Base-by-base conservation (phyloP, 2,329 filamentous ascomycete species). In the Fusarium irregulare region DNA sequence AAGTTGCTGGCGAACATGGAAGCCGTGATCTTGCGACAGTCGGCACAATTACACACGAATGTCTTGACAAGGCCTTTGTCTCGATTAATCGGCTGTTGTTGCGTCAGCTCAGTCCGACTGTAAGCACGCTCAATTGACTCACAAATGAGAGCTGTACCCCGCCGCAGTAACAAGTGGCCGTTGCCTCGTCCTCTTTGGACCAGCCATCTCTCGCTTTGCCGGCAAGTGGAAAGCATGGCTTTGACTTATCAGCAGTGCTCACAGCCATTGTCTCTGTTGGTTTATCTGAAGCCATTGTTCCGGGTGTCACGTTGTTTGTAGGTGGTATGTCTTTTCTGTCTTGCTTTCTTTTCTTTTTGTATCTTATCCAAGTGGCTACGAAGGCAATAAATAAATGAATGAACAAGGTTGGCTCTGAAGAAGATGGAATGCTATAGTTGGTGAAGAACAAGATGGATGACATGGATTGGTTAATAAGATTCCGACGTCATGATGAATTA, bases 1-100 rank as follows among this genome's bases (percentile, higher is more conserved):
- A 90, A 88, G 78, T 88, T 89, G 56, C 86, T 85, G 4, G 87
- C 84, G 77, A 88, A 89, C 85, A 89, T 88, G 1, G 87, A 88
- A 0, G 87, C 86, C 0, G 87, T 89, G 64, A 91, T 81, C 71
- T 91, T 91, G 72, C 81, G 87, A 77, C 87, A 90, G 77, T 91
- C 88, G 34, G 78, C 75, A 76, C 88, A 91, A 79, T 90, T 82
- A 78, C 88, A 91, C 70, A 89, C 71, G 72, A 89, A 89, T 7
- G 80, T 83, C 63, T 79, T 77, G 20, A 85, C 65, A 0, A 89
- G 75, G 12, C 81, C 84, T 2, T 25, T 6, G 30, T 11, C 48
- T 37, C n/a, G 13, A 11, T 25, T 37, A 5, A 50, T 25, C 6
- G 48, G 30, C 48, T 48, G n/a, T 7, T 58, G 21, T 18, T 46